These are phyloP conservation scores for Colletotrichum tabaci DNA, from an alignment of 2,329 filamentous ascomycete species.

Conservation along the genomic window DNA sequence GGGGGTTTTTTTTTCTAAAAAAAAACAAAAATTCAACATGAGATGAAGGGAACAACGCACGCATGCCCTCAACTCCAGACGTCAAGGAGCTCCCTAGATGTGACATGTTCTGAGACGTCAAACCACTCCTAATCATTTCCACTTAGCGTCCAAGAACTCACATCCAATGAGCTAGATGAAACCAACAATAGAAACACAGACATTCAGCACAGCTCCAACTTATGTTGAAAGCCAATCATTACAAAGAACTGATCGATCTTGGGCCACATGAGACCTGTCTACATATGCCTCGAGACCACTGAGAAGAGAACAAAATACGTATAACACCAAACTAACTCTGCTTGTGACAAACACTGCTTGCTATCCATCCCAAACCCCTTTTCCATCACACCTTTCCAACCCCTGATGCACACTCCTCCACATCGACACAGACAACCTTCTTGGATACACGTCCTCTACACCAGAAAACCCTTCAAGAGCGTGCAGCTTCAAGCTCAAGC, in stretches of 20 bases:
- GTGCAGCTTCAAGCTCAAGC: slow-evolving; percentile 75
- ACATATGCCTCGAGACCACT: not conserved
- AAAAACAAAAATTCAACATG: not conserved
- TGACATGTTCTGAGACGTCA: slow-evolving; percentile 1
- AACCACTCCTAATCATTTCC: not conserved
- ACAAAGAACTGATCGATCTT: not conserved
- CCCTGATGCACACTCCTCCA: slow-evolving; percentile 14
- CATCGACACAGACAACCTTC: not conserved
- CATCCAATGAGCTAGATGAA: slow-evolving; percentile 17
- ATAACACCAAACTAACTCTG: slow-evolving; percentile 38
- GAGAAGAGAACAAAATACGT: slow-evolving; percentile 19
- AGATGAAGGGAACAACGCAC: not conserved
- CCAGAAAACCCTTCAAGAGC: slow-evolving; percentile 60
- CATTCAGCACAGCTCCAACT: not conserved
- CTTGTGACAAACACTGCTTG: slow-evolving; percentile 42
- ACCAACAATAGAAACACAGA: slow-evolving; percentile 1
- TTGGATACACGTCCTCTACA: slow-evolving; percentile 11
- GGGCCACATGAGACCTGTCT: not conserved
- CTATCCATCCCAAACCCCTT: slow-evolving; percentile 39
- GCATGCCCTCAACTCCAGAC: not conserved
- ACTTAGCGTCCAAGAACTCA: not conserved
- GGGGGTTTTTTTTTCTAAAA: not conserved
- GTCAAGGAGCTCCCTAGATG: not conserved
- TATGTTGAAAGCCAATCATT: not conserved
- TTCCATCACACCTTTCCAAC: slow-evolving; percentile 33